Percentiles rank a stretch among this genome's conserved stretches.
Evolutionary conservation across 1,284 basidiomycete species (phyloP).

Genomic region (Trichosporon faecale): DNA sequence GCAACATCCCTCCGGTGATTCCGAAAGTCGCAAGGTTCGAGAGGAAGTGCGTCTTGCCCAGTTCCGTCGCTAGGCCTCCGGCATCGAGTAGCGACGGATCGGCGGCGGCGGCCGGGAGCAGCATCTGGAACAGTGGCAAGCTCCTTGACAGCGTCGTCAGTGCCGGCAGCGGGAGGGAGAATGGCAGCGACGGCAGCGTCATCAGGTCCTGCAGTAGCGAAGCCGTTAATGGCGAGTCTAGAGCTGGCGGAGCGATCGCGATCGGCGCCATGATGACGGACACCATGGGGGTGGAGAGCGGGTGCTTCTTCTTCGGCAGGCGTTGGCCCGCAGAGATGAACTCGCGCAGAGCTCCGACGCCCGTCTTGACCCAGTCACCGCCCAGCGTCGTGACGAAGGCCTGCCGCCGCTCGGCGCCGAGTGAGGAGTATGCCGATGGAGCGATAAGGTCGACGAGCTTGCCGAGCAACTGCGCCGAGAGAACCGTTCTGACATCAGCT

Average conservation of each 20-base stretch:
- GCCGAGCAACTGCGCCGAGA: slow-evolving; percentile 18
- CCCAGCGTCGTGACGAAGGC: slow-evolving; percentile 21
- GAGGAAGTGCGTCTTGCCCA: slow-evolving; percentile 46
- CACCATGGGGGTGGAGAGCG: slow-evolving; percentile 33
- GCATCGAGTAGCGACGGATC: slow-evolving; percentile 28
- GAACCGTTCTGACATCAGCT: slow-evolving; percentile 24
- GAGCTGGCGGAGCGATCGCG: slow-evolving; percentile 17
- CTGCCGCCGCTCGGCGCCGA: background rate
- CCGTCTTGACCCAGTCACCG: slow-evolving; percentile 36
- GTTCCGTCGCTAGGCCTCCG: slow-evolving; percentile 35
- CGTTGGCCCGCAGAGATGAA: slow-evolving; percentile 38
- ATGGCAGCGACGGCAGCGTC: slow-evolving; percentile 44
- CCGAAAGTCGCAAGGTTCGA: slow-evolving; percentile 51
- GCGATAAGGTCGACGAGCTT: slow-evolving; percentile 25
- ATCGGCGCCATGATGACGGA: slow-evolving; percentile 43
- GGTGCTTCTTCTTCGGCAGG: slow-evolving; percentile 46
- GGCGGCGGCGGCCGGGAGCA: slow-evolving; percentile 38
- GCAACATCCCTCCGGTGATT: slow-evolving; percentile 47
- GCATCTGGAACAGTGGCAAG: slow-evolving; percentile 41
- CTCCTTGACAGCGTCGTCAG: slow-evolving; percentile 42
- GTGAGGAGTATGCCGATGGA: background rate
- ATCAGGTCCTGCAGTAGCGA: slow-evolving; percentile 42
- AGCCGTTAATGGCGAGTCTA: slow-evolving; percentile 26
- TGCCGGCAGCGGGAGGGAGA: slow-evolving; percentile 44
- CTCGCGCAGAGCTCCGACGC: slow-evolving; percentile 30